Evolutionary conservation across 2,329 filamentous ascomycete genomes (phyloP).

Genomic region (Pseudocercospora fijiensis): DNA sequence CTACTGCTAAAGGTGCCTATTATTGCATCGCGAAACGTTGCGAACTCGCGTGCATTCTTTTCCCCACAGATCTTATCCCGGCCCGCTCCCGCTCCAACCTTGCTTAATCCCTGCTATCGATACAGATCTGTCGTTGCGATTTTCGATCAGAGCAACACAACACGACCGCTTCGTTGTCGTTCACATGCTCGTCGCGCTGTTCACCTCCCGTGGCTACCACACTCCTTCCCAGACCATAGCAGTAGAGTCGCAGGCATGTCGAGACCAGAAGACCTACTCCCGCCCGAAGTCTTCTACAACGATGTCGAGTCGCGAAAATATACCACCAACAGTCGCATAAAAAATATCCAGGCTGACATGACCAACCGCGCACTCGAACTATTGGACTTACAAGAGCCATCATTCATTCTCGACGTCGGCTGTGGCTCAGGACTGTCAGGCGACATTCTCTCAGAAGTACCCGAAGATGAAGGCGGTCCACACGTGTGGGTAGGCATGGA

Average conservation of each 20-base stretch:
- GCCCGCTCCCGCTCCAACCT: slow-evolving; percentile 1
- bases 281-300: slow-evolving; percentile 96
- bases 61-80: slow-evolving; percentile 2
- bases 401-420: slow-evolving; percentile 91
- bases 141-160: background rate
- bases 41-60: background rate
- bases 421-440: slow-evolving; percentile 93
- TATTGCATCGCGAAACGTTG: background rate
- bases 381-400: slow-evolving; percentile 74
- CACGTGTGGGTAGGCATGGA: slow-evolving; percentile 99
- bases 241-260: slow-evolving; percentile 66
- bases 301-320: slow-evolving; percentile 95
- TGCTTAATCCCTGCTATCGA: background rate
- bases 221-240: background rate
- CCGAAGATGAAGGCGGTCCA: slow-evolving; percentile 71
- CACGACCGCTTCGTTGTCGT: background rate
- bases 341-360: slow-evolving; percentile 93
- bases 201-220: background rate
- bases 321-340: slow-evolving; percentile 92
- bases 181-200: background rate
- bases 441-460: slow-evolving; percentile 79
- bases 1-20: too few relatives aligned
- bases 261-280: slow-evolving; percentile 90
- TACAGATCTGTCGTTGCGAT: background rate
- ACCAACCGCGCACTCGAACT: slow-evolving; percentile 89